Evolutionary conservation across 2,329 filamentous ascomycete genomes (phyloP).

Genomic region (Stagonosporopsis tanaceti): DNA sequence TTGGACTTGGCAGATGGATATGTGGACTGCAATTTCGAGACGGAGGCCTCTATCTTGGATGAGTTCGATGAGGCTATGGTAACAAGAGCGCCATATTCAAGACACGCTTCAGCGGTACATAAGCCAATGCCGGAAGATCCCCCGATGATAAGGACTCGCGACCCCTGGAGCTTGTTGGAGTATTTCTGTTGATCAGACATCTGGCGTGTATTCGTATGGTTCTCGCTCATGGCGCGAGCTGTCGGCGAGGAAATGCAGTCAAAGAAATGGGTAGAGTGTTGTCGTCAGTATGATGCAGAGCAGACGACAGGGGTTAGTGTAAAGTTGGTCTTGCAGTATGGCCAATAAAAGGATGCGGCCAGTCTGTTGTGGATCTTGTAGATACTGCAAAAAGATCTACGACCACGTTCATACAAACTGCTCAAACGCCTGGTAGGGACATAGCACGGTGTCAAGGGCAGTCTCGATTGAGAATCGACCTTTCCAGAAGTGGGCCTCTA

Average conservation of each 20-base stretch:
- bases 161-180: slow-evolving; percentile 57
- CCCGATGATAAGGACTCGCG: slow-evolving; percentile 67
- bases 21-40: slow-evolving; percentile 54
- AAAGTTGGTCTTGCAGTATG: not conserved
- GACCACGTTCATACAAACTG: not conserved
- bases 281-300: slow-evolving; percentile 14
- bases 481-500: too few relatives aligned
- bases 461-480: not conserved
- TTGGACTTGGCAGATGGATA: slow-evolving; percentile 54
- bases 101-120: slow-evolving; percentile 64
- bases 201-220: not conserved
- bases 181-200: slow-evolving; percentile 55
- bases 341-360: not conserved
- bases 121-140: slow-evolving; percentile 71
- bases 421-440: not conserved
- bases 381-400: not conserved
- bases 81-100: slow-evolving; percentile 65
- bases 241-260: not conserved
- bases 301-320: not conserved
- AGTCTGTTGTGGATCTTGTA: not conserved
- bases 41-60: slow-evolving; percentile 57
- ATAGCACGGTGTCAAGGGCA: slow-evolving; percentile 6
- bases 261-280: not conserved
- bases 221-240: not conserved
- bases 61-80: slow-evolving; percentile 67